These are phyloP conservation scores for Gloeophyllum trabeum DNA, from an alignment of 768 basidiomycete species.

Conservation along the genomic window DNA sequence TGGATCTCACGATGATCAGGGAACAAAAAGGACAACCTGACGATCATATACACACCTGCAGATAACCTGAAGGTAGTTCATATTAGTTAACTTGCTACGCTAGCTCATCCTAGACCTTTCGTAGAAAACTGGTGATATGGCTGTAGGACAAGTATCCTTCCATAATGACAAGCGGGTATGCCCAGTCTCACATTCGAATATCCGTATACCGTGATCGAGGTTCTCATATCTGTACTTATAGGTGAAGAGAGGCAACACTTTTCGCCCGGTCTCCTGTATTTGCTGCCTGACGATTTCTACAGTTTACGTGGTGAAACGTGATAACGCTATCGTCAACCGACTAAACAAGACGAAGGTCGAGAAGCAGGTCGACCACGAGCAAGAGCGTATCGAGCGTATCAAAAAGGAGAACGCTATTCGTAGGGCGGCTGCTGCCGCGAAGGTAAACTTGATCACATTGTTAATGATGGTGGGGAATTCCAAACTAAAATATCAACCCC, in stretches of 20 bases:
- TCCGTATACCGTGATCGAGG: slow-evolving; percentile 1
- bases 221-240: slow-evolving; percentile 14
- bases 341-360: slow-evolving; percentile 90
- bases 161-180: slow-evolving; percentile 79
- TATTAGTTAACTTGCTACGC: neutral
- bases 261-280: neutral
- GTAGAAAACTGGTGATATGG: slow-evolving; percentile 98
- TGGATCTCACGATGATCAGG: slow-evolving; percentile 34
- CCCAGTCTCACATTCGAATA: neutral
- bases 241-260: slow-evolving; percentile 65
- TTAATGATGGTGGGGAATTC: no score
- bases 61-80: slow-evolving; percentile 76
- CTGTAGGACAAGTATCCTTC: slow-evolving; percentile 92
- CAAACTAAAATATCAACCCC: neutral
- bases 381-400: slow-evolving; percentile 71
- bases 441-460: slow-evolving; percentile 28
- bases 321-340: slow-evolving; percentile 86
- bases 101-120: no score
- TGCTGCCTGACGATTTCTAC: neutral
- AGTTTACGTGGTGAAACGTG: slow-evolving; percentile 74
- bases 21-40: slow-evolving; percentile 91
- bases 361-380: slow-evolving; percentile 81
- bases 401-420: slow-evolving; percentile 63
- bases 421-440: slow-evolving; percentile 50
- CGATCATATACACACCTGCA: slow-evolving; percentile 89